Conservation (phyloP, 495 filamentous ascomycete species). For the Penicillium ucsense region DNA sequence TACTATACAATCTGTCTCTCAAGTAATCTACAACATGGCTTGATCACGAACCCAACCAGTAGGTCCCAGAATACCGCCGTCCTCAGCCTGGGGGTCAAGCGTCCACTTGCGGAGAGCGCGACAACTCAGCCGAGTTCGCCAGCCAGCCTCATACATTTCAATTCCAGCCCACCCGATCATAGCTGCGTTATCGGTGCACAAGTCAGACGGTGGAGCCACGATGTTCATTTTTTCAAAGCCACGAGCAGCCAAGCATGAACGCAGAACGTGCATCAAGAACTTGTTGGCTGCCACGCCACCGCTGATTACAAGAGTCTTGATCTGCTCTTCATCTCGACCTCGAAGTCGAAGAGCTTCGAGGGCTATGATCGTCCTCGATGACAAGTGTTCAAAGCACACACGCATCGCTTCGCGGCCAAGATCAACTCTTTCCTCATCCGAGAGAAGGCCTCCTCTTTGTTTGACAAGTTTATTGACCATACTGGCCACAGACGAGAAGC, state of each 20-base stretch:
- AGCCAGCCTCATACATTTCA: conserved; percentile 84
- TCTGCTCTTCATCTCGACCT: conserved; percentile 12
- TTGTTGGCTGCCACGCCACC: conserved; percentile 83
- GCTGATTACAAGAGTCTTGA: conserved; percentile 65
- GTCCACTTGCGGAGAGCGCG: conserved; percentile 65
- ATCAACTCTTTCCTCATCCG: conserved; percentile 40
- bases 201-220: conserved; percentile 57
- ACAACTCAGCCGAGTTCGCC: conserved; percentile 48
- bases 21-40: conserved; percentile 1
- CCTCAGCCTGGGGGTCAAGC: conserved; percentile 51
- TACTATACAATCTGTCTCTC: conserved; percentile 13
- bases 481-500: conserved; percentile 55
- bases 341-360: conserved; percentile 35
- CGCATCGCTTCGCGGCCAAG: conserved; percentile 67
- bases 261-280: conserved; percentile 62
- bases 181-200: conserved; percentile 94
- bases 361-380: conserved; percentile 57
- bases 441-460: conserved; percentile 10
- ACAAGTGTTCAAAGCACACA: conserved; percentile 82
- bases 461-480: conserved; percentile 39
- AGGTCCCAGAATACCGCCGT: conserved; percentile 40
- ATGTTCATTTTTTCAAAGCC: conserved; percentile 55
- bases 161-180: conserved; percentile 95
- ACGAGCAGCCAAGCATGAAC: conserved; percentile 48
- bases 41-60: conserved; percentile 24